Evolutionary conservation across 1,139 yeast species (phyloP).

Genomic region (Kluyveromyces sp.): DNA sequence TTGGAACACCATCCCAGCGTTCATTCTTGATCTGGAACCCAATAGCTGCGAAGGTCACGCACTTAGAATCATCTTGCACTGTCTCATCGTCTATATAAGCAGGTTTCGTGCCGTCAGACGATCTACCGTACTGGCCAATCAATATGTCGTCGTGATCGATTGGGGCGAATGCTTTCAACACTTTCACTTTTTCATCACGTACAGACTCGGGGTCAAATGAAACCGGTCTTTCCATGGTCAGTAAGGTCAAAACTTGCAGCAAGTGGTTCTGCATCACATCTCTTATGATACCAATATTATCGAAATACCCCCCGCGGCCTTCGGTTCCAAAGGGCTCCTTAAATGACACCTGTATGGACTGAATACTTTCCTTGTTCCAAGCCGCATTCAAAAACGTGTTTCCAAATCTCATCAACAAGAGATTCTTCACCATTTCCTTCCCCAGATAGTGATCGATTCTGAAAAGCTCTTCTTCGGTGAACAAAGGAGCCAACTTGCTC

Average conservation of each 20-base stretch:
- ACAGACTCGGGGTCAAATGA: constrained; percentile 86
- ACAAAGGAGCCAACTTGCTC: constrained; percentile 69
- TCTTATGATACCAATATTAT: constrained; percentile 88
- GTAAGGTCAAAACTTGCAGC: constrained; percentile 81
- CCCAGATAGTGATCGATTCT: constrained; percentile 97
- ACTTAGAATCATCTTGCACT: constrained; percentile 73
- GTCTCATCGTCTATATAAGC: constrained; percentile 89
- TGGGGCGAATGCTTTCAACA: constrained; percentile 71
- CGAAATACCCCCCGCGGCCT: constrained; percentile 98
- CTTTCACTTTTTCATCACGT: constrained; percentile 93
- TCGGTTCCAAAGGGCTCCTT: constrained; percentile 98
- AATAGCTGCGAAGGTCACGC: constrained; percentile 89
- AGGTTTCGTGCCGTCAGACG: constrained; percentile 84
- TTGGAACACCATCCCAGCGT: constrained; percentile 98
- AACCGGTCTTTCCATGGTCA: constrained; percentile 94
- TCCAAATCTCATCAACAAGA: constrained; percentile 82
- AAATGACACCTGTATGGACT: constrained; percentile 78
- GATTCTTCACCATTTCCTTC: constrained; percentile 94
- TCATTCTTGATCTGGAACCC: constrained; percentile 75
- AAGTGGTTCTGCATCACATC: constrained; percentile 98
- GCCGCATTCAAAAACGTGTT: constrained; percentile 76
- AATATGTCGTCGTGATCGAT: constrained; percentile 61
- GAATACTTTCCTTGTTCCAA: constrained; percentile 78
- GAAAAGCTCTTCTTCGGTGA: constrained; percentile 84
- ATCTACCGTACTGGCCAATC: constrained; percentile 80